These are phyloP conservation scores for Scleroderma citrinum DNA, from an alignment of 768 basidiomycete genomes.

Conservation along the genomic window DNA sequence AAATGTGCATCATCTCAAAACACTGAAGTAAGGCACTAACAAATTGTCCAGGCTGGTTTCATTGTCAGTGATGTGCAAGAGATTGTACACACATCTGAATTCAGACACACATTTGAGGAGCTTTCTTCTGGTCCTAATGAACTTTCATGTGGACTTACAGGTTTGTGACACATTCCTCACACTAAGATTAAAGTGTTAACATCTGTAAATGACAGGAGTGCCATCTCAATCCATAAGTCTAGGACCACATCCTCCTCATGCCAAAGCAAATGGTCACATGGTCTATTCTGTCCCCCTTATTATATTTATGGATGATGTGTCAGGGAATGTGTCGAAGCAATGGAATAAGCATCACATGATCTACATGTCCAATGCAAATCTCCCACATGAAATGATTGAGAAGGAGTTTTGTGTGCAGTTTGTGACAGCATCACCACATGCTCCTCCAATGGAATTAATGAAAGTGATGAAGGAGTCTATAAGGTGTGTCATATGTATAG, in stretches of 20 bases:
- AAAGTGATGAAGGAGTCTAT: constrained; percentile 26
- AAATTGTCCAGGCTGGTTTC: no score
- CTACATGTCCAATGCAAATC: constrained; percentile 32
- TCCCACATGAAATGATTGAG: constrained; percentile 30
- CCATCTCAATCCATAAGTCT: background rate
- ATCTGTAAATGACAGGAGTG: no score
- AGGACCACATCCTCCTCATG: background rate
- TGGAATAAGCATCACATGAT: constrained; percentile 43
- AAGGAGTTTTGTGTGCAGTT: constrained; percentile 17
- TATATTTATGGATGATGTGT: constrained; percentile 33
- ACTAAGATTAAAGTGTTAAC: no score
- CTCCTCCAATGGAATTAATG: constrained; percentile 34
- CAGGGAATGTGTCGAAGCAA: constrained; percentile 38
- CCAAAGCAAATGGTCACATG: background rate
- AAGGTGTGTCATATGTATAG: constrained; percentile 24
- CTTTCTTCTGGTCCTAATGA: background rate
- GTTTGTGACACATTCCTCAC: no score
- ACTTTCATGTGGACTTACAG: background rate
- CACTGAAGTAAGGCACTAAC: no score
- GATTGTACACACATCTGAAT: no score
- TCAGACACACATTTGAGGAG: no score
- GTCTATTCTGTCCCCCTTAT: background rate
- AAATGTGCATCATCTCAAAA: no score
- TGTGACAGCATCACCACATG: constrained; percentile 34
- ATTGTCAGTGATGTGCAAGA: no score